Base-by-base conservation (phyloP, 805 yeast genomes). In the Sungouiella thailandica region DNA sequence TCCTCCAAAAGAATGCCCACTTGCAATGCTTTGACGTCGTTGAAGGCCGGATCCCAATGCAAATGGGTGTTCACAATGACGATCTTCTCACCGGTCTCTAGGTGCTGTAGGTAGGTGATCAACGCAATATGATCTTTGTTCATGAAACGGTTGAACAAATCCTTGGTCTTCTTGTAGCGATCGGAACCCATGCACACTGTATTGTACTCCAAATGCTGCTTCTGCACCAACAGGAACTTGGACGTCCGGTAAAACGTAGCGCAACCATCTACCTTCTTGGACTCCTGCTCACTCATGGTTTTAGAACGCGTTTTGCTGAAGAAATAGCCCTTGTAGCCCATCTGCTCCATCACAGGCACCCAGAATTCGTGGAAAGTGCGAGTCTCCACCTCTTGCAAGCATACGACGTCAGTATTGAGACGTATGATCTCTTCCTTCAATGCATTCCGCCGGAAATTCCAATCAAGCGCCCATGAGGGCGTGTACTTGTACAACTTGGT, bases 11-110 rank as follows among this genome's bases (percentile, higher is more conserved):
- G 65, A 18, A 93, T 82, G 27, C 96, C 97, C 36, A 85, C 93
- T 66, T 93, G 98, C 63, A 93, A 82, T 2, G 97, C 78, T 59
- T 93, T 93, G 36, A 93, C 99, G 62, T 93, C 99, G 55, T 86
- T 86, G 54, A 80, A 85, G 31, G 84, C 86, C 4, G 98, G 98
- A 65, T 93, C 97, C 97, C 98, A 93, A 58, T 90, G 97, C 57
- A 93, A 75, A 70, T 93, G 99, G 0, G 97, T 90, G 51, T 88
- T 90, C 3, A 84, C 88, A 23, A 87, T 68, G 46, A 85, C 70
- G 24, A 90, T 61, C 42, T 74, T 73, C 54, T 81, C 83, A 12
- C 89, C 87, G 5, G 89, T 76, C 35, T 72, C 73, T 22, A 68
- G 57, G 51, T 84, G 93, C 53, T 85, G 87, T 45, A 93, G 72